Evolutionary conservation across 2,329 filamentous ascomycete genomes (phyloP).

Genomic region (Leptodontidium sp.): DNA sequence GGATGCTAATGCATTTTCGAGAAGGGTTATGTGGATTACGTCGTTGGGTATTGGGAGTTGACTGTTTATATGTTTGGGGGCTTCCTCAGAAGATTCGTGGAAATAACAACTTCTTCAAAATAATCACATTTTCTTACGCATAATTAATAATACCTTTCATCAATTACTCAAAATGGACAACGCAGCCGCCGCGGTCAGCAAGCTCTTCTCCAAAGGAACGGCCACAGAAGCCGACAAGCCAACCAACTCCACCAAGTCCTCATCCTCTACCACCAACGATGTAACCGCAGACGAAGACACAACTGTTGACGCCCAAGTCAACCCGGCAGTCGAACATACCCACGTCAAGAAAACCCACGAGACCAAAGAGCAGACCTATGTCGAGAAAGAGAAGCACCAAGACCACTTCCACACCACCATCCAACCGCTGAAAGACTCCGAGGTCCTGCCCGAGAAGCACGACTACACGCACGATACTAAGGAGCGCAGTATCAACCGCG

Average conservation of each 20-base stretch:
- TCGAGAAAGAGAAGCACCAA: conserved; percentile 74
- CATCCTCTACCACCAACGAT: conserved; percentile 1
- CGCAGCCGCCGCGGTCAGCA: conserved; percentile 32
- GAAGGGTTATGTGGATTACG: neutral
- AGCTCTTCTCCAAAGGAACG: conserved; percentile 30
- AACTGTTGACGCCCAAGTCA: conserved; percentile 30
- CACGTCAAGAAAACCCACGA: conserved; percentile 57
- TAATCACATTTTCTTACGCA: neutral
- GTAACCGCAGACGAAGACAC: conserved; percentile 25
- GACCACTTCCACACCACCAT: conserved; percentile 75
- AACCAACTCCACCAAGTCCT: conserved; percentile 16
- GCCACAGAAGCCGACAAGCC: conserved; percentile 13
- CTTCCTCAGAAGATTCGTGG: neutral
- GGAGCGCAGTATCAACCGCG: conserved; percentile 66
- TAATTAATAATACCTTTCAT: neutral
- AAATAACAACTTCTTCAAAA: neutral
- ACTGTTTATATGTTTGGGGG: neutral
- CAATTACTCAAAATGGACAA: conserved; percentile 29
- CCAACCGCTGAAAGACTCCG: conserved; percentile 66
- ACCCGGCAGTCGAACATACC: conserved; percentile 35
- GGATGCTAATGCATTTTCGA: conserved; percentile 7
- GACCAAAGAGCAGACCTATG: conserved; percentile 61
- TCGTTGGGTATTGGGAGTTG: neutral
- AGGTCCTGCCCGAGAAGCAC: conserved; percentile 66
- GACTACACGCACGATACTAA: conserved; percentile 62